phyloP scores from a whole-genome alignment of 2,329 filamentous ascomycete genomes.

The Aureobasidium sp. region DNA sequence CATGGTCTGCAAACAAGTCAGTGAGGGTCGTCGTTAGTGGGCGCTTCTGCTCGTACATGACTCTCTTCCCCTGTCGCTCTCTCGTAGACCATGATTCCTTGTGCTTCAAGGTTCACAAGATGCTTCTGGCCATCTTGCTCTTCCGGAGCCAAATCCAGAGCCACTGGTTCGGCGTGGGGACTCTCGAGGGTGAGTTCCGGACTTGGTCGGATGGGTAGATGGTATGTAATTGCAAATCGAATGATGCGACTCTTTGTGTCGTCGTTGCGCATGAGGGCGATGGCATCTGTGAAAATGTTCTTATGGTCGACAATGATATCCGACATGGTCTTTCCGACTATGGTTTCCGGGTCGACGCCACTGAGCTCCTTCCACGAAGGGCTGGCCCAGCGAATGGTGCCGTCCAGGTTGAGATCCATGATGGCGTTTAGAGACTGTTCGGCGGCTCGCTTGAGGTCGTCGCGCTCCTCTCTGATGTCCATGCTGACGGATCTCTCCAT shows the following conservation, averaged over 20 bases:
- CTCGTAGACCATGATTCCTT: slow-evolving; percentile 98
- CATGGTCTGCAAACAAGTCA: slow-evolving; percentile 67
- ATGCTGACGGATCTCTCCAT: slow-evolving; percentile 67
- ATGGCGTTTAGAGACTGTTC: slow-evolving; percentile 97
- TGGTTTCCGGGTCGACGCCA: slow-evolving; percentile 64
- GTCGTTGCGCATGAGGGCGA: slow-evolving; percentile 85
- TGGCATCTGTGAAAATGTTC: slow-evolving; percentile 70
- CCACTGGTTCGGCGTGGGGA: not conserved
- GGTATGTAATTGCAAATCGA: slow-evolving; percentile 64
- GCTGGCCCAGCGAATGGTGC: slow-evolving; percentile 89
- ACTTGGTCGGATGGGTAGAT: not conserved
- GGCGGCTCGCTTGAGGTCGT: slow-evolving; percentile 89
- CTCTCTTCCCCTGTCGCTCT: slow-evolving; percentile 77
- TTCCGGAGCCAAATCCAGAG: slow-evolving; percentile 24
- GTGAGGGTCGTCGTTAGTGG: slow-evolving; percentile 24
- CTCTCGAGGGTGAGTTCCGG: slow-evolving; percentile 2
- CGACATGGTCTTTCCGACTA: slow-evolving; percentile 70
- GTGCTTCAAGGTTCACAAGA: slow-evolving; percentile 80
- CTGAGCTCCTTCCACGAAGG: slow-evolving; percentile 93
- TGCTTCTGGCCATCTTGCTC: slow-evolving; percentile 29
- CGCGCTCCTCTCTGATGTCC: slow-evolving; percentile 85
- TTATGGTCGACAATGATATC: slow-evolving; percentile 77
- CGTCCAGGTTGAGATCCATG: slow-evolving; percentile 84
- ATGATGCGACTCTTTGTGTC: slow-evolving; percentile 89
- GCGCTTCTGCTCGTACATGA: slow-evolving; percentile 55